Evolutionary conservation across 768 basidiomycete genomes (phyloP).

Genomic region (Coprinellus aureogranulatus): DNA sequence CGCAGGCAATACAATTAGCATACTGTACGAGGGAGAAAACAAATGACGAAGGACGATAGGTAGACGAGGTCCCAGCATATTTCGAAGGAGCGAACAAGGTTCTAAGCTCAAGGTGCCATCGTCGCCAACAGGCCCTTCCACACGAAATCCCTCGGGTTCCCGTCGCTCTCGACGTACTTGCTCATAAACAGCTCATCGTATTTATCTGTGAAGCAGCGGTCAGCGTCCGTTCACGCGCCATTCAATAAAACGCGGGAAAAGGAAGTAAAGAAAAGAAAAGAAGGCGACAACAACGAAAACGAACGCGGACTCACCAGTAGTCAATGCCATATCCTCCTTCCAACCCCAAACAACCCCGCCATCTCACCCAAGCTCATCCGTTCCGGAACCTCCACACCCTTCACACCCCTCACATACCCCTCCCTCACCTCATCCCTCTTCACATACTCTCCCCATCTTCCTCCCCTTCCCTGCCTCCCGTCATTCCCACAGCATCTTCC

Average conservation of each 20-base stretch:
- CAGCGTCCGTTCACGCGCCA: not conserved
- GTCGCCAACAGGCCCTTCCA: constrained; percentile 56
- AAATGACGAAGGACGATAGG: no score
- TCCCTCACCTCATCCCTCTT: constrained; percentile 19
- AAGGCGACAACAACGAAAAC: no score
- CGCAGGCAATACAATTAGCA: no score
- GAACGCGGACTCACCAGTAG: not conserved
- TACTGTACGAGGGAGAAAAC: no score
- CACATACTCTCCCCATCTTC: constrained; percentile 49
- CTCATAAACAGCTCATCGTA: constrained; percentile 74
- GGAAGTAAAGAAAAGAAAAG: no score
- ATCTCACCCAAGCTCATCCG: constrained; percentile 39
- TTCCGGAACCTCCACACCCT: not conserved
- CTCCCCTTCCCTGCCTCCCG: no score
- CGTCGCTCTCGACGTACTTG: constrained; percentile 74
- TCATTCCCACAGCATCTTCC: constrained; percentile 54
- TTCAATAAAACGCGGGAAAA: no score
- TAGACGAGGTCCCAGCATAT: no score
- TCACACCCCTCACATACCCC: not conserved
- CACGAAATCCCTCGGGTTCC: constrained; percentile 79
- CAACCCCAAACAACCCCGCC: constrained; percentile 36
- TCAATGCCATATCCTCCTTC: constrained; percentile 39
- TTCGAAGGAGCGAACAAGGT: no score
- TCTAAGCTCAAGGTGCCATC: no score
- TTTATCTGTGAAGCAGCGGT: constrained; percentile 20